phyloP scores from a whole-genome alignment of 192 early-diverging fungal genomes.

The Entomortierella parvispora region DNA sequence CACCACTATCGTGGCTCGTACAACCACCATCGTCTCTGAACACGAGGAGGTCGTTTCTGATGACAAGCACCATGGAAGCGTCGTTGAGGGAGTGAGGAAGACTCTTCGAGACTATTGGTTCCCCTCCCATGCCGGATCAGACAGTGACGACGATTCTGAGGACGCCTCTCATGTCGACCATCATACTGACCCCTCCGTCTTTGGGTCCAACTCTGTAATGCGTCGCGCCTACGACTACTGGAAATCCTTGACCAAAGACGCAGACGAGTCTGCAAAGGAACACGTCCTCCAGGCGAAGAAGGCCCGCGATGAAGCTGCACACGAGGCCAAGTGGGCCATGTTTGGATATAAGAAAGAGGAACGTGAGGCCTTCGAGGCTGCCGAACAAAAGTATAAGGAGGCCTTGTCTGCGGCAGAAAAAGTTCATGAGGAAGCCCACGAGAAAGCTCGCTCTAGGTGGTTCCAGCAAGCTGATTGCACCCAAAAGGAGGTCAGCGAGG shows the following conservation, averaged over 20 bases:
- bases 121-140: conserved; percentile 3
- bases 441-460: conserved; percentile 35
- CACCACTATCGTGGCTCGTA: conserved; percentile 32
- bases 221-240: conserved; percentile 42
- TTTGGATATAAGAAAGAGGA: conserved; percentile 43
- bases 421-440: conserved; percentile 30
- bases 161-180: conserved; percentile 3
- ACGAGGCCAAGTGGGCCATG: conserved; percentile 47
- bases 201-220: conserved; percentile 21
- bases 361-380: conserved; percentile 32
- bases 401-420: conserved; percentile 32
- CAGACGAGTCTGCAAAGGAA: conserved; percentile 30
- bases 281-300: conserved; percentile 23
- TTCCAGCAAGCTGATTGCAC: conserved; percentile 34
- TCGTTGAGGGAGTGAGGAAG: conserved; percentile 20
- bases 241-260: conserved; percentile 35
- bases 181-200: background rate
- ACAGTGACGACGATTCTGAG: conserved; percentile 1
- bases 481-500: conserved; percentile 25
- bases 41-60: conserved; percentile 24
- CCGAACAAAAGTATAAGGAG: conserved; percentile 35
- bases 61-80: background rate
- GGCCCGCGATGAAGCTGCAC: conserved; percentile 30
- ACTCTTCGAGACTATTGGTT: conserved; percentile 45
- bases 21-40: conserved; percentile 44